These are phyloP conservation scores for Aspergillus awamori DNA, from an alignment of 2,329 filamentous ascomycete genomes.

Conservation along the genomic window DNA sequence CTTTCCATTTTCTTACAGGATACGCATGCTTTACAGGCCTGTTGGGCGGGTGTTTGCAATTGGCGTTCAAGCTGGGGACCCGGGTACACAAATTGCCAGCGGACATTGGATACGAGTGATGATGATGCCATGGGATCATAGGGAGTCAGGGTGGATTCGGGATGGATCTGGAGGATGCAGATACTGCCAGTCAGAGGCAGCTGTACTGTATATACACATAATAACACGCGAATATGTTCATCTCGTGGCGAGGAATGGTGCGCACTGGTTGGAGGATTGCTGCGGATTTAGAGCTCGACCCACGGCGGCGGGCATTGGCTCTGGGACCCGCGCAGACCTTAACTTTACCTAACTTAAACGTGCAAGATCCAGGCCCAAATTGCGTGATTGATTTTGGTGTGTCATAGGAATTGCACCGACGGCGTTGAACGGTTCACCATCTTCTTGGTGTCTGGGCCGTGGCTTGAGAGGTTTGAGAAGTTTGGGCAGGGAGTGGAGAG, in stretches of 20 bases:
- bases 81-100: conserved; percentile 26
- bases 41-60: conserved; percentile 5
- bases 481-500: conserved; percentile 7
- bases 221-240: conserved; percentile 15
- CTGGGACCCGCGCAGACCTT: not conserved
- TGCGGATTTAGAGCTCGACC: not conserved
- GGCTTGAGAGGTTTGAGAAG: no score
- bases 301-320: not conserved
- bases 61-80: conserved; percentile 19
- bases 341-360: conserved; percentile 13
- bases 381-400: conserved; percentile 34
- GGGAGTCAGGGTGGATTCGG: conserved; percentile 24
- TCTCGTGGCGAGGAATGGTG: not conserved
- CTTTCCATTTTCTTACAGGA: not conserved
- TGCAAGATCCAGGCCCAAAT: conserved; percentile 17
- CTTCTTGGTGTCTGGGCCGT: no score
- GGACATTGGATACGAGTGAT: conserved; percentile 21
- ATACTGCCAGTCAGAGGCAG: conserved; percentile 24
- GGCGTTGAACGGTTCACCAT: conserved; percentile 1
- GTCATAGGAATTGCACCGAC: conserved; percentile 21
- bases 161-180: conserved; percentile 20
- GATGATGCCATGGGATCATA: conserved; percentile 16
- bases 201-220: conserved; percentile 28
- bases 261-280: not conserved
- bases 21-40: not conserved